Conservation (phyloP, 305 asterid species). For the Lippia alba region DNA sequence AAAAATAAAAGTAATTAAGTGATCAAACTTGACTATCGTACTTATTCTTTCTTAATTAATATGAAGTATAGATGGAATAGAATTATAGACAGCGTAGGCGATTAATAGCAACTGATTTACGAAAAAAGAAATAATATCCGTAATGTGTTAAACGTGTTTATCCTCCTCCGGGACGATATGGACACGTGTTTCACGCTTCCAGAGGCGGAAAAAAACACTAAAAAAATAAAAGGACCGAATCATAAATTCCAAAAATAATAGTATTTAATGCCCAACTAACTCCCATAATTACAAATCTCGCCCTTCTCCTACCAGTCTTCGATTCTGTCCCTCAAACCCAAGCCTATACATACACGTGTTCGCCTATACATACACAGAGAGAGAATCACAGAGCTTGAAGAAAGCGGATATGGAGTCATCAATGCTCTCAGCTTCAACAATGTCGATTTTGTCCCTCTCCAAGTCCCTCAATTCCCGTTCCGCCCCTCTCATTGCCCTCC, state of each 20-base stretch:
- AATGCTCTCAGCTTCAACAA: conserved; percentile 44
- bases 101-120: no score
- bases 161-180: background rate
- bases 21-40: no score
- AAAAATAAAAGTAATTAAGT: no score
- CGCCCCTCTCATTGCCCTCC: conserved; percentile 48
- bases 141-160: conserved; percentile 28
- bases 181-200: conserved; percentile 34
- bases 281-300: conserved; percentile 11
- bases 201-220: background rate
- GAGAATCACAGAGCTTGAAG: conserved; percentile 2
- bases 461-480: conserved; percentile 55
- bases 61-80: no score
- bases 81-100: no score
- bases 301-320: background rate
- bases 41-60: no score
- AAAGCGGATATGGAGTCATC: conserved; percentile 50
- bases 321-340: conserved; percentile 16
- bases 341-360: conserved; percentile 21
- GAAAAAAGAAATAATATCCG: background rate
- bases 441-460: conserved; percentile 47
- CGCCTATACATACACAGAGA: conserved; percentile 3
- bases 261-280: background rate
- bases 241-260: background rate
- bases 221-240: background rate